phyloP scores from a whole-genome alignment of 2,329 filamentous ascomycete genomes.

The Parafenestella ontariensis region DNA sequence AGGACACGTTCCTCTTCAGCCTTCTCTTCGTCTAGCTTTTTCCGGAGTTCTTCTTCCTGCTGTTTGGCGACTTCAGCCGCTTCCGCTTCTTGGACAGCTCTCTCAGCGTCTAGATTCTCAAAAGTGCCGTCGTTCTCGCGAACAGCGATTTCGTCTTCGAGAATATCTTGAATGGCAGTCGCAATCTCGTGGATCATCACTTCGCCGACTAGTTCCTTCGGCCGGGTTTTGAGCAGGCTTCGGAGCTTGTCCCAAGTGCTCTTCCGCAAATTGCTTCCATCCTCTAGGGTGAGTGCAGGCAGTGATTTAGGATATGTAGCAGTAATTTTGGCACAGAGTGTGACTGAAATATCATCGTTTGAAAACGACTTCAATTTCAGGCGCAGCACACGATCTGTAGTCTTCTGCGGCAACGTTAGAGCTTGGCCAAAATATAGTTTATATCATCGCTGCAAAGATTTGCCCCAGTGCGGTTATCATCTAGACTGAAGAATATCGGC shows the following conservation, averaged over 20 bases:
- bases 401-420: slow-evolving; percentile 63
- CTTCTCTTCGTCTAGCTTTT: slow-evolving; percentile 55
- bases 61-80: slow-evolving; percentile 65
- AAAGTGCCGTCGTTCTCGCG: slow-evolving; percentile 77
- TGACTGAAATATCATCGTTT: slow-evolving; percentile 73
- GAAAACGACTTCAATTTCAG: slow-evolving; percentile 77
- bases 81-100: slow-evolving; percentile 79
- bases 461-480: no score
- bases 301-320: slow-evolving; percentile 89
- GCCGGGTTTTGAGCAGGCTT: slow-evolving; percentile 71
- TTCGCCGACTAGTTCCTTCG: slow-evolving; percentile 68
- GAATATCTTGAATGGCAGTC: slow-evolving; percentile 68
- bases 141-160: slow-evolving; percentile 84
- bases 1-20: slow-evolving; percentile 75
- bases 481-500: neutral
- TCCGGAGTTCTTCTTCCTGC: slow-evolving; percentile 51
- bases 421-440: neutral
- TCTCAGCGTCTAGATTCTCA: slow-evolving; percentile 87
- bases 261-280: slow-evolving; percentile 69
- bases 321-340: slow-evolving; percentile 80
- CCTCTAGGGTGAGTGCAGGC: slow-evolving; percentile 74
- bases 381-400: slow-evolving; percentile 79
- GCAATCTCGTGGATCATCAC: slow-evolving; percentile 72
- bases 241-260: slow-evolving; percentile 75
- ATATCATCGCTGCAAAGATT: neutral